phyloP scores from a whole-genome alignment of 768 basidiomycete species.

The Pulveroboletus sp. region DNA sequence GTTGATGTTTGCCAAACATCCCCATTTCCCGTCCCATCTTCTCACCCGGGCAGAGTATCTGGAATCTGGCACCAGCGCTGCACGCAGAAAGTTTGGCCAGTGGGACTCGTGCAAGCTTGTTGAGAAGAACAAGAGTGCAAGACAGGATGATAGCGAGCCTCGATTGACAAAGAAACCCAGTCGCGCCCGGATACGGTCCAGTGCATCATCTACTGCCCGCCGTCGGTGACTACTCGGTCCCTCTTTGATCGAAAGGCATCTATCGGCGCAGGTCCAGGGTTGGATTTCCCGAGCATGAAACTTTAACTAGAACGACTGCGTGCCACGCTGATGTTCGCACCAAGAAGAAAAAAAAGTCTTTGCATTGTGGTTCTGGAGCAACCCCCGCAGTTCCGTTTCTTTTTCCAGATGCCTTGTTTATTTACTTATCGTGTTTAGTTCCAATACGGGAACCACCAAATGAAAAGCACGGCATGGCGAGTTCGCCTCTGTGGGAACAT shows the following conservation, averaged over 20 bases:
- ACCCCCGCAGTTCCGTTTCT: slow-evolving; percentile 5
- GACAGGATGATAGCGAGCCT: slow-evolving; percentile 22
- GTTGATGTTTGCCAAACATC: slow-evolving; percentile 48
- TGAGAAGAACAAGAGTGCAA: slow-evolving; percentile 22
- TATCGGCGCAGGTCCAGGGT: slow-evolving; percentile 16
- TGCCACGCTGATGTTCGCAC: neutral
- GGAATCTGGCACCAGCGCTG: slow-evolving; percentile 74
- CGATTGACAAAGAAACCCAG: slow-evolving; percentile 27
- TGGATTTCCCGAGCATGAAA: slow-evolving; percentile 7
- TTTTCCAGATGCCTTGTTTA: slow-evolving; percentile 4
- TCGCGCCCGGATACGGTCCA: slow-evolving; percentile 23
- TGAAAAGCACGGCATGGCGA: slow-evolving; percentile 20
- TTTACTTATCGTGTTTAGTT: slow-evolving; percentile 13
- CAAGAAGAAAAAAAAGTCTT: neutral
- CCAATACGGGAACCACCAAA: slow-evolving; percentile 17
- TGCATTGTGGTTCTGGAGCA: neutral
- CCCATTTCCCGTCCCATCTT: slow-evolving; percentile 47
- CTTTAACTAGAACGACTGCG: neutral
- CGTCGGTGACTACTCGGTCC: slow-evolving; percentile 23
- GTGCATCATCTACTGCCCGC: slow-evolving; percentile 17
- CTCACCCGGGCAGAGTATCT: slow-evolving; percentile 81
- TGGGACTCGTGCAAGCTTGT: slow-evolving; percentile 39
- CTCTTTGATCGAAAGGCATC: slow-evolving; percentile 1
- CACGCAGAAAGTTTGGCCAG: slow-evolving; percentile 68
- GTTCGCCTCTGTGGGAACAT: slow-evolving; percentile 17